Percentiles rank a stretch among this genome's conserved stretches.
Conservation (phyloP, 1,139 yeast species). For the Yamadazyma atmosphaerica region DNA sequence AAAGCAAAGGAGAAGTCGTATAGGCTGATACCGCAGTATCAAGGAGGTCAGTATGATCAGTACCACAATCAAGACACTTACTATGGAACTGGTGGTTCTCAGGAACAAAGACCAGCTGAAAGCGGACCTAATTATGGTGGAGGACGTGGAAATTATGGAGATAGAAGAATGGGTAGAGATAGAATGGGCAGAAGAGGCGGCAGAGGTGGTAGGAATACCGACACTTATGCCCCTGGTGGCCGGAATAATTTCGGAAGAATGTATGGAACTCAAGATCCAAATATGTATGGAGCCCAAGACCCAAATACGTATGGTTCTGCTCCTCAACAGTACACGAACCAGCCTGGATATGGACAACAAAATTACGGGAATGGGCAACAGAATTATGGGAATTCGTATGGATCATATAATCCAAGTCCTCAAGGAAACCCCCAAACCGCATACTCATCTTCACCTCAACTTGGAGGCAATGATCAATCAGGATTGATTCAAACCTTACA, state of each 20-base stretch:
- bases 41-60: conserved; percentile 1
- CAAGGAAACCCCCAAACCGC: neutral
- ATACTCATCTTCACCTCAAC: conserved; percentile 2
- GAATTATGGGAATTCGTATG: neutral
- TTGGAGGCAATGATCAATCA: conserved; percentile 7
- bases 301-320: neutral
- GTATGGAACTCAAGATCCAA: conserved; percentile 1
- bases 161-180: conserved; percentile 8
- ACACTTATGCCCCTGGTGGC: conserved; percentile 8
- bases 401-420: neutral
- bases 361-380: neutral
- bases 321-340: neutral
- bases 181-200: conserved; percentile 4
- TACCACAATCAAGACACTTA: no score
- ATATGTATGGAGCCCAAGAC: neutral
- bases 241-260: conserved; percentile 5
- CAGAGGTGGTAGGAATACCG: conserved; percentile 9
- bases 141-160: neutral
- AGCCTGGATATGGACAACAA: conserved; percentile 2
- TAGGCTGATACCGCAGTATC: conserved; percentile 12
- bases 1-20: conserved; percentile 30
- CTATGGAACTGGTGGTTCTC: no score
- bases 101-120: no score
- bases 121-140: no score
- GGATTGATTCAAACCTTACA: conserved; percentile 38